A percentile compares a stretch with the other conserved stretches of the same genome.
These are phyloP conservation scores for Cercophora newfieldiana DNA, from an alignment of 495 filamentous ascomycete genomes.

Conservation along the genomic window DNA sequence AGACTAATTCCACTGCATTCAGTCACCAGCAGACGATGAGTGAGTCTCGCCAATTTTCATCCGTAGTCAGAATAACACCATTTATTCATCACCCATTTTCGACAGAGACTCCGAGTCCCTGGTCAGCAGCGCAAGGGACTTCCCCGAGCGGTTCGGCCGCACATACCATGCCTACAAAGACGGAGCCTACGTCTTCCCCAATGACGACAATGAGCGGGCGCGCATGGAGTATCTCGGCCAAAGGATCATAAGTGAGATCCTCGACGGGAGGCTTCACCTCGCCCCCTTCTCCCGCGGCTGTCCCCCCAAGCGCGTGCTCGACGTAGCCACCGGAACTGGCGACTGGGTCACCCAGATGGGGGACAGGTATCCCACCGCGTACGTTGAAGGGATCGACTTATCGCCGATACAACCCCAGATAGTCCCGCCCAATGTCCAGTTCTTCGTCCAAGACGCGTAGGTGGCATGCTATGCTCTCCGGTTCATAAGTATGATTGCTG, in stretches of 20 bases:
- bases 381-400: constrained; percentile 43
- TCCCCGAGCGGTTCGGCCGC: background rate
- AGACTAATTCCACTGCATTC: no score
- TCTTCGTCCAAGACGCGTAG: constrained; percentile 50
- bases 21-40: background rate
- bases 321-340: background rate
- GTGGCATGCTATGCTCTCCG: background rate
- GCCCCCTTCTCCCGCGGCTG: background rate
- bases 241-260: background rate
- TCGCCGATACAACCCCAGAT: constrained; percentile 47
- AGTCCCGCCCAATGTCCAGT: constrained; percentile 46
- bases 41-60: no score
- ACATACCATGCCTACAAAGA: background rate
- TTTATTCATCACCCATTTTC: no score
- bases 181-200: background rate
- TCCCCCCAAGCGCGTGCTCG: background rate
- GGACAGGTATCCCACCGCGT: constrained; percentile 43
- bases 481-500: no score
- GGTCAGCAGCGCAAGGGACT: background rate
- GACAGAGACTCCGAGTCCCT: background rate
- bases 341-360: background rate
- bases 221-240: background rate
- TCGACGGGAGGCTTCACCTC: background rate
- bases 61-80: no score
- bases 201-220: background rate